Base-by-base conservation (phyloP, 2,329 filamentous ascomycete species). In the Fusarium musae region DNA sequence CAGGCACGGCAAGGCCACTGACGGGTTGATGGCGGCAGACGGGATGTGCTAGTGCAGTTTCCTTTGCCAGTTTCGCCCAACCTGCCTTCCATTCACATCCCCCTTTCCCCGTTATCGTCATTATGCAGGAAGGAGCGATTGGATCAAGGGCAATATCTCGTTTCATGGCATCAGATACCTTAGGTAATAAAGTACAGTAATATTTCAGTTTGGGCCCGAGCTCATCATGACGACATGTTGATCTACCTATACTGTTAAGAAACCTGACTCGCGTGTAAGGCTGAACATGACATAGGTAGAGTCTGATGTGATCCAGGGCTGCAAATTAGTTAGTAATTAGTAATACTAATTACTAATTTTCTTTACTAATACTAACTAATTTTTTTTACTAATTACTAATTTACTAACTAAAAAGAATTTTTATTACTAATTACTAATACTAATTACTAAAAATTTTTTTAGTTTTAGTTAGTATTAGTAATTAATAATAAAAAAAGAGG, bases 231-330 rank as follows among this genome's bases (percentile, higher is more conserved):
- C 50, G 50, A 52, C 49, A 50, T 42, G n/a, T 21, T 19, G 39
- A 37, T 15, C 5, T 47, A 5, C 23, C 10, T 30, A 30, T 9
- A 46, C 36, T 36, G n/a, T 39, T 8, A 23, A 32, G 30, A 23
- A 64, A 50, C 36, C 59, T 53, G 65, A 69, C 64, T 69, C 65
- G 44, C 37, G 53, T 42, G 30, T 47, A 66, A 53, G 64, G 64
- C 46, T 66, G 64, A 69, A 37, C 32, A 57, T n/a, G 42, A 39
- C 17, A 52, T 19, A 30, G 42, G 42, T 44, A 44, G 47, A 21
- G 26, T 23, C 30, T 28, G 44, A 62, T 47, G 40, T 39, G 58
- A 69, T 42, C 34, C n/a, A n/a, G n/a, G n/a, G n/a, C n/a, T n/a
- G n/a, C n/a, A n/a, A n/a, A n/a, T n/a, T n/a, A n/a, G n/a, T n/a